Percentiles rank a stretch among this genome's conserved stretches.
Conservation (phyloP, 2,329 filamentous ascomycete genomes). For the Aureobasidium mangrovei region DNA sequence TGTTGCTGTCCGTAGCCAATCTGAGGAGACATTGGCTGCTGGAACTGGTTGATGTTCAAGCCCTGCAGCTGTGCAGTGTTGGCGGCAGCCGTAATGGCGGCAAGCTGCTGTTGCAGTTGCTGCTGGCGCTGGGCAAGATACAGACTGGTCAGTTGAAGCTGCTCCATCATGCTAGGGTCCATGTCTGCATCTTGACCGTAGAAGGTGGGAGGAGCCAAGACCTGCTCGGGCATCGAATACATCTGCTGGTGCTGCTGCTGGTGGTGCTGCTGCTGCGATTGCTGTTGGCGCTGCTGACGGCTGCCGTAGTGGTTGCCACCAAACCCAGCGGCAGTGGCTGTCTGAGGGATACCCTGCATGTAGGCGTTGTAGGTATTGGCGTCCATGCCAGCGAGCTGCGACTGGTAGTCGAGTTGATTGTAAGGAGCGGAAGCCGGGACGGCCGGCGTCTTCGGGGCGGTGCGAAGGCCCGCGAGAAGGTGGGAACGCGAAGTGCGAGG, state of each 20-base stretch:
- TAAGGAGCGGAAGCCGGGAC: slow-evolving; percentile 57
- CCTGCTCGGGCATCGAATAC: slow-evolving; percentile 72
- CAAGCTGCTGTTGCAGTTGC: slow-evolving; percentile 85
- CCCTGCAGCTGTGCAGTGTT: slow-evolving; percentile 63
- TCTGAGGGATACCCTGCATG: slow-evolving; percentile 46
- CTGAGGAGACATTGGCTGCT: slow-evolving; percentile 41
- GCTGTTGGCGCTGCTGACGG: slow-evolving; percentile 35
- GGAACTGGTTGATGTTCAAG: slow-evolving; percentile 52
- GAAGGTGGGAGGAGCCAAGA: slow-evolving; percentile 73
- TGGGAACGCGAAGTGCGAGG: slow-evolving; percentile 82
- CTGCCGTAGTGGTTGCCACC: slow-evolving; percentile 36
- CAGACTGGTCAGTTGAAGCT: slow-evolving; percentile 82
- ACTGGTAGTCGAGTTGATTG: slow-evolving; percentile 44
- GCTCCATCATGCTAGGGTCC: slow-evolving; percentile 79
- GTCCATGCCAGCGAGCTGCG: slow-evolving; percentile 38
- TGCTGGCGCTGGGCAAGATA: slow-evolving; percentile 93
- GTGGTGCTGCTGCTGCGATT: slow-evolving; percentile 27
- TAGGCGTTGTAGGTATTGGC: slow-evolving; percentile 33
- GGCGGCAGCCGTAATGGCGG: slow-evolving; percentile 71
- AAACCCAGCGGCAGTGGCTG: slow-evolving; percentile 46
- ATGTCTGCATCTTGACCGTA: slow-evolving; percentile 63
- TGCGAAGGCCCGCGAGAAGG: slow-evolving; percentile 83
- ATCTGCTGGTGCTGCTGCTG: slow-evolving; percentile 43
- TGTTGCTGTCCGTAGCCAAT: slow-evolving; percentile 54
- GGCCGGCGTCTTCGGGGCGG: slow-evolving; percentile 77